phyloP scores from a whole-genome alignment of 805 yeast species.

The Hanseniaspora singularis region DNA sequence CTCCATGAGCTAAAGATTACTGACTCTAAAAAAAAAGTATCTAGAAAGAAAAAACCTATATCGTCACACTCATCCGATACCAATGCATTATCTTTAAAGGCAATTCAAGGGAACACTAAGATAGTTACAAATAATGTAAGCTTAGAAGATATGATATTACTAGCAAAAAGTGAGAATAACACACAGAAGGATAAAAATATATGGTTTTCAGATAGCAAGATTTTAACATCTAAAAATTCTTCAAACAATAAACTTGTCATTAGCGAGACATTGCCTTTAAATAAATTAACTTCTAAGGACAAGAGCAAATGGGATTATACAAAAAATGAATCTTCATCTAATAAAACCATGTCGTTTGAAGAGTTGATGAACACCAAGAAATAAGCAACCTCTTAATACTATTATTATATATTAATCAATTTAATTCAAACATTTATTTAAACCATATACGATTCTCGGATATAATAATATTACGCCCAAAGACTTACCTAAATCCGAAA shows the following conservation, averaged over 20 bases:
- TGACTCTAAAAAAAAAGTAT: background rate
- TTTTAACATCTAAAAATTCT: background rate
- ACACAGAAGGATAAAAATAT: background rate
- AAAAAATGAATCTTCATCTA: background rate
- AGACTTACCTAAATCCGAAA: too few species aligned
- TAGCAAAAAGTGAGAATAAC: slow-evolving; percentile 1
- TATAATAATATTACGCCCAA: too few species aligned
- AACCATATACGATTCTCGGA: too few species aligned
- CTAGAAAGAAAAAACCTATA: background rate
- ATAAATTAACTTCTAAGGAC: background rate
- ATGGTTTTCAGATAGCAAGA: slow-evolving; percentile 8
- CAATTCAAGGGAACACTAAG: background rate
- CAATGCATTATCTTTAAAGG: background rate
- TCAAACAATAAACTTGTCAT: background rate
- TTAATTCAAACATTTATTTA: too few species aligned
- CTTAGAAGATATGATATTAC: slow-evolving; percentile 9
- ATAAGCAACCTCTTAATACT: background rate
- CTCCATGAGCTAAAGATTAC: background rate
- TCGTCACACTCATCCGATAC: background rate
- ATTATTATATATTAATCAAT: background rate
- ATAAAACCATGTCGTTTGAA: background rate
- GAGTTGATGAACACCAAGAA: background rate
- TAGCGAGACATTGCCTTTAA: background rate
- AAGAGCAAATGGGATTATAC: slow-evolving; percentile 12
- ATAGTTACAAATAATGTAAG: background rate